A percentile compares a stretch with the other conserved stretches of the same genome.
Conservation (phyloP, 1,284 basidiomycete species). For the Pyrrhoderma lamaoense region DNA sequence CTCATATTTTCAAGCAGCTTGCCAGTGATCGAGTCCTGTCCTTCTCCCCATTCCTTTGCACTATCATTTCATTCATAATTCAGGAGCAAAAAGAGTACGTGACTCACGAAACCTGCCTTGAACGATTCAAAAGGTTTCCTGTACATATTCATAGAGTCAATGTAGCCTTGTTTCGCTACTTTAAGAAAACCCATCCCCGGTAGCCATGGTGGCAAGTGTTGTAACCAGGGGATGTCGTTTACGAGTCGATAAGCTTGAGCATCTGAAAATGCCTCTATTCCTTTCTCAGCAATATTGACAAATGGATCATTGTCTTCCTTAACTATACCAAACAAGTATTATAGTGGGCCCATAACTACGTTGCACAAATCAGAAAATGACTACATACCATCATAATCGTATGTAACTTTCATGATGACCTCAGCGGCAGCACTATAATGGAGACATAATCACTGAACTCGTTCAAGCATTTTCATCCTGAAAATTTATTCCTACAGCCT, state of each 20-base stretch:
- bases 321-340: background rate
- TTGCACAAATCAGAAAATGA: background rate
- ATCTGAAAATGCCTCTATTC: conserved; percentile 1
- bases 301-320: conserved; percentile 16
- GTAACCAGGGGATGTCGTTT: conserved; percentile 6
- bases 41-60: background rate
- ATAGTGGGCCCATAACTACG: too few species aligned
- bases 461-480: too few species aligned
- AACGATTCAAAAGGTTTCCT: conserved; percentile 4
- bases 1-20: too few species aligned
- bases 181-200: conserved; percentile 28
- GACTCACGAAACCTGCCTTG: conserved; percentile 8
- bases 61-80: too few species aligned
- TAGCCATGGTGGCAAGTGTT: conserved; percentile 12
- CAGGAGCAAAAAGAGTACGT: too few species aligned
- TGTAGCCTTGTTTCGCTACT: conserved; percentile 47
- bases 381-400: conserved; percentile 13
- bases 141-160: conserved; percentile 4
- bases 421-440: background rate
- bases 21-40: too few species aligned
- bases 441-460: too few species aligned
- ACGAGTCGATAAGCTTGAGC: conserved; percentile 6
- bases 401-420: conserved; percentile 16
- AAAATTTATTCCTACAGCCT: too few species aligned
- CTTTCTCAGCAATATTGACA: conserved; percentile 16